Conservation (phyloP, 108 stramenopile genomes). For the Cyclotella sp. region DNA sequence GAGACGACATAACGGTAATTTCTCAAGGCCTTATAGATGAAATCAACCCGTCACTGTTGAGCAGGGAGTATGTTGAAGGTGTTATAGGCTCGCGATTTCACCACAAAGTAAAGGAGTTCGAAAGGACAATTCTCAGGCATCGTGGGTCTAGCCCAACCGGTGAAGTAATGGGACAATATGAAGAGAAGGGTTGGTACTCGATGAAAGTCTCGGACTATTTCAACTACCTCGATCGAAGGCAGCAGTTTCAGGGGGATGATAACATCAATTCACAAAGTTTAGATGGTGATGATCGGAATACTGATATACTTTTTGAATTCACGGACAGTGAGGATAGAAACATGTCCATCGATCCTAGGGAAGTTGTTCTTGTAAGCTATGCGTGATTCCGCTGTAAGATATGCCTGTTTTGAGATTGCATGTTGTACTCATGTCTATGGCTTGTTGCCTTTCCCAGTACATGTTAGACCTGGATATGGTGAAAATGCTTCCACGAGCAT, state of each 20-base stretch:
- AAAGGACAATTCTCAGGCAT: slow-evolving; percentile 12
- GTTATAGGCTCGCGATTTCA: slow-evolving; percentile 51
- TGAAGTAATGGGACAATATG: slow-evolving; percentile 7
- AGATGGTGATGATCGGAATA: not conserved
- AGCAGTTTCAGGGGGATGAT: slow-evolving; percentile 1
- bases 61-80: slow-evolving; percentile 46
- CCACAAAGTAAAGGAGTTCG: slow-evolving; percentile 69
- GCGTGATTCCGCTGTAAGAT: not conserved
- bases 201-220: slow-evolving; percentile 71
- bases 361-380: slow-evolving; percentile 52
- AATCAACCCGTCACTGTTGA: slow-evolving; percentile 53
- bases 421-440: not conserved
- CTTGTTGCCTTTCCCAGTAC: slow-evolving; percentile 35
- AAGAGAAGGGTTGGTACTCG: slow-evolving; percentile 45
- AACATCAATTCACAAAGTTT: not conserved
- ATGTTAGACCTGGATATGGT: slow-evolving; percentile 78
- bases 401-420: not conserved
- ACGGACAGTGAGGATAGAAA: slow-evolving; percentile 48
- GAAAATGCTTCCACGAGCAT: slow-evolving; percentile 54
- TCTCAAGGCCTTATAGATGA: slow-evolving; percentile 60
- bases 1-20: slow-evolving; percentile 73
- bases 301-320: slow-evolving; percentile 43
- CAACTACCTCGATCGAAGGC: slow-evolving; percentile 50
- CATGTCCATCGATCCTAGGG: slow-evolving; percentile 46
- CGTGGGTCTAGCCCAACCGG: not conserved